These are phyloP conservation scores for Malus hybrid DNA, from an alignment of 331 rosid genomes.

Conservation along the genomic window DNA sequence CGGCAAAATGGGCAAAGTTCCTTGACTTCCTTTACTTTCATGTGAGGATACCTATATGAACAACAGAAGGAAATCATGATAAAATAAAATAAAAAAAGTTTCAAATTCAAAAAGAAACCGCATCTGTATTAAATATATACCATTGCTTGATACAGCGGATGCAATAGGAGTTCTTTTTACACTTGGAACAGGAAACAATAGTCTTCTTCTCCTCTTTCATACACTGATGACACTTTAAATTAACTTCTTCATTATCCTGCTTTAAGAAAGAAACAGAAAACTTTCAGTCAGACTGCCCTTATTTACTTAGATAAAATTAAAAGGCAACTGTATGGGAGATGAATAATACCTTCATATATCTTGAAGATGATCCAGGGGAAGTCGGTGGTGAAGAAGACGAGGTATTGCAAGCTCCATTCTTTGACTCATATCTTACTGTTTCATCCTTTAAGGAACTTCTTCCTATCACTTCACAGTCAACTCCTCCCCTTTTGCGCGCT, in stretches of 20 bases:
- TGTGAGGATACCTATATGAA: conserved; percentile 50
- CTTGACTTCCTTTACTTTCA: conserved; percentile 40
- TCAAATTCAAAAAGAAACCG: neutral
- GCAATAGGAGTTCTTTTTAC: conserved; percentile 55
- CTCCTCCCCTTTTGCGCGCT: conserved; percentile 28
- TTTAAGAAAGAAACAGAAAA: neutral
- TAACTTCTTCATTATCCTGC: conserved; percentile 26
- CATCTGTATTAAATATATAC: conserved; percentile 20
- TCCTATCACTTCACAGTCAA: neutral
- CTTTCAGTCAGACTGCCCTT: neutral
- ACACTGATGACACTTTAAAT: conserved; percentile 67
- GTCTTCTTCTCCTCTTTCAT: conserved; percentile 32
- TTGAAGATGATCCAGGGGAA: conserved; percentile 3
- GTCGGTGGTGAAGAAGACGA: conserved; percentile 15
- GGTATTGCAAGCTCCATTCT: neutral
- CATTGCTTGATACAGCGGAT: conserved; percentile 52
- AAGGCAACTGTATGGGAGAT: neutral
- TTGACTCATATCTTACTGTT: neutral
- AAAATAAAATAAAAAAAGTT: neutral
- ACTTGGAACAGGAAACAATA: conserved; percentile 46
- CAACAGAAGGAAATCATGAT: conserved; percentile 9
- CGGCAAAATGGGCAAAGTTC: conserved; percentile 62
- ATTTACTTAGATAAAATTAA: neutral
- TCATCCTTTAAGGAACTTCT: conserved; percentile 10
- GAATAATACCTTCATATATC: conserved; percentile 15